These are phyloP conservation scores for Solanum dulcamara DNA, from an alignment of 257 asterid species.

Conservation along the genomic window DNA sequence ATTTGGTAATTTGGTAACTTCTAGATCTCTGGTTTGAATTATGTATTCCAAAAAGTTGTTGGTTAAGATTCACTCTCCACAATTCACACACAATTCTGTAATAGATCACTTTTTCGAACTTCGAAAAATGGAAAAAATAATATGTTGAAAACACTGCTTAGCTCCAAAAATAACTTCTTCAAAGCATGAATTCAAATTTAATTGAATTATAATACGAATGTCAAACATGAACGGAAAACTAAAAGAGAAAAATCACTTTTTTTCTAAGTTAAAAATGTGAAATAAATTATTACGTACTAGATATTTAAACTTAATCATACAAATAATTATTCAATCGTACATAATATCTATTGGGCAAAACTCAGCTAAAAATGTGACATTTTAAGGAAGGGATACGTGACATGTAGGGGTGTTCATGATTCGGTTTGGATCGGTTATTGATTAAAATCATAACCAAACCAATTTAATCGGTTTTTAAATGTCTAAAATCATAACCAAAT, in stretches of 20 bases:
- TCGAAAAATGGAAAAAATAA: not conserved
- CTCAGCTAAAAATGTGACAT: too few species aligned
- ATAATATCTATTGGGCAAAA: too few species aligned
- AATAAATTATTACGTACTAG: not conserved
- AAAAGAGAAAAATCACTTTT: not conserved
- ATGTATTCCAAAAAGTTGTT: not conserved
- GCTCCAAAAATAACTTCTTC: rapidly evolving
- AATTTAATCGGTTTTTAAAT: too few species aligned
- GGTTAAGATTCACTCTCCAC: not conserved
- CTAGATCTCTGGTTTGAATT: not conserved
- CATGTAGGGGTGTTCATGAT: too few species aligned
- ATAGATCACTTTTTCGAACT: not conserved
- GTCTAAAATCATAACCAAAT: too few species aligned
- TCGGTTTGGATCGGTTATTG: too few species aligned
- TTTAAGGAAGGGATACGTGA: too few species aligned
- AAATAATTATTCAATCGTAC: not conserved
- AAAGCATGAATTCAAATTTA: not conserved
- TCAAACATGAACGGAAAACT: not conserved
- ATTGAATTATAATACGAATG: not conserved
- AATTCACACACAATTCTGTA: not conserved
- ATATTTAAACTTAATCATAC: not conserved
- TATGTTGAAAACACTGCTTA: not conserved
- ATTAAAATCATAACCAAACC: too few species aligned
- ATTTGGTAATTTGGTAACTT: not conserved
- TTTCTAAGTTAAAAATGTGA: not conserved